Evolutionary conservation across 208 protist species (phyloP), one percentile per base, ranked within the genome.

Genomic region (Kentomonas sorsogonicus): DNA sequence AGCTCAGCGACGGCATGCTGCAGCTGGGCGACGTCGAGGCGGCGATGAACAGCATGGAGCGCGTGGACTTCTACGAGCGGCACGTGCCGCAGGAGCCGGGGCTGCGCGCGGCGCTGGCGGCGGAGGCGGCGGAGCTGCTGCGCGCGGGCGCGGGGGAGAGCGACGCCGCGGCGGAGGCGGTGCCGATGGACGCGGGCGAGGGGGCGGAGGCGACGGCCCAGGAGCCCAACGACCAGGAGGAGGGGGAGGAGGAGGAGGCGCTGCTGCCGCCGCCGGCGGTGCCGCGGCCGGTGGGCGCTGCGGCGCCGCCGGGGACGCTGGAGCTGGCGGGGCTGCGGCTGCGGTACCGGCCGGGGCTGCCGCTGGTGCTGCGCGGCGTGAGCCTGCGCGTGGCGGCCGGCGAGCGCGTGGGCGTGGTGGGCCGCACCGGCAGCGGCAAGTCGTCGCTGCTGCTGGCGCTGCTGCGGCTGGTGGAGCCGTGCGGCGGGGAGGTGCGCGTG

Each of bases 331-430:
- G 87, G 47, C 75, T 94, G 47, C 34, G 71, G 15, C 33, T 94
- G 58, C 74, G 77, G 26, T 97, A 97, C 73, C 66, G 81, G 13
- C 44, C 53, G 27, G 74, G 60, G 16, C 66, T 87, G 23, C 78
- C 77, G n/a, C 74, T 85, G 11, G 88, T 93, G 31, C 69, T 96
- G 26, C 46, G 60, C 20, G 74, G 66, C 39, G 69, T 96, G 15
- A 70, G 23, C 36, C 78, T 86, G 47, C 29, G 45, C 6, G 74
- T 96, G 34, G 33, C 45, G 31, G 56, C 62, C 27, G 69, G 79
- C 18, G 59, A 94, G 67, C 93, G 93, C 69, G 70, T 93, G 9
- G 77, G 69, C 23, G 66, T 96, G n/a, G 79, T 91, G 43, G 90
- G 90, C 29, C 67, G 74, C 45, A 90, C 87, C 30, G 90, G 90